Evolutionary conservation across 164 flowering plant genomes (phyloP), one percentile per base, ranked within the genome.

Genomic region (Platanus orientalis): DNA sequence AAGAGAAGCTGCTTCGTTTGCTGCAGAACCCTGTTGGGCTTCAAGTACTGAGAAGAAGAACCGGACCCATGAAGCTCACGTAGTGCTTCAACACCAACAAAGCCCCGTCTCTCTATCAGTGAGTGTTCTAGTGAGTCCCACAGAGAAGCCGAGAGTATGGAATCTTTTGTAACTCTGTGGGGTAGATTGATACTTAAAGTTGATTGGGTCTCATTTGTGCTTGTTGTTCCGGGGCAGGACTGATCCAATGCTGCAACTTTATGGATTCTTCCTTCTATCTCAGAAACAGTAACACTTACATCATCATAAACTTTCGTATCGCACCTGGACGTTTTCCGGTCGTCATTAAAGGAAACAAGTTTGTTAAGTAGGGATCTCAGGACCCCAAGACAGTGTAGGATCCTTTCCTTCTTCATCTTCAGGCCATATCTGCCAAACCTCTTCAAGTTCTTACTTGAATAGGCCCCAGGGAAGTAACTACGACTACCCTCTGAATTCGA

Each of bases 1-100:
- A 76, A 71, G 10, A 81, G 53, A 56, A 81, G 81, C 63, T 79
- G 76, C 69, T 65, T 71, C 19, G 67, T 78, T 57, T 71, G 74
- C 25, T 73, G 77, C 61, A 61, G 30, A 1, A 68, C 16, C 61
- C 56, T 57, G 27, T 62, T 56, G 57, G 79, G 65, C 32, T 72
- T 78, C 26, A 67, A 28, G 34, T 53, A n/a, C n/a, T n/a, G n/a
- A n/a, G n/a, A n/a, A n/a, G n/a, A n/a, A n/a, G n/a, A 32, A 32
- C 58, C n/a, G n/a, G n/a, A n/a, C n/a, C n/a, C n/a, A n/a, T n/a
- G 67, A 53, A 69, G 59, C 19, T 60, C 72, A 26, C 52, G 64
- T 52, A 34, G 12, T 30, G 73, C 73, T 61, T 54, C 34, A 4
- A n/a, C 39, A 30, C 36, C 71, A 47, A 16, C 26, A 19, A n/a